Conservation (phyloP, 2,329 filamentous ascomycete species). For the Aulographum hederae region DNA sequence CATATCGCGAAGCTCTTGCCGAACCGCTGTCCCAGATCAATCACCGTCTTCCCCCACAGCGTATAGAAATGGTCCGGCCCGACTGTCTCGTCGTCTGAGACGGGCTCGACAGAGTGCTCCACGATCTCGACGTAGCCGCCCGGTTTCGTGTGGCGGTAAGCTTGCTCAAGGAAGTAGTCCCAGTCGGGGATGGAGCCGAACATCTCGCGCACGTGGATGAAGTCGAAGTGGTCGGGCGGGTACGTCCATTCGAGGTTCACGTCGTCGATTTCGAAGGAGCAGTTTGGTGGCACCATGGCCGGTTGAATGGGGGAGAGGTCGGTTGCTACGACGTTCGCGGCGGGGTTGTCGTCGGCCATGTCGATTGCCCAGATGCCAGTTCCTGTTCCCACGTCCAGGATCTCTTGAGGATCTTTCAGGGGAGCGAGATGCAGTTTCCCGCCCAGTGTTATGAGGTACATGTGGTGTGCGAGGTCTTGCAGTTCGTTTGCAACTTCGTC, state of each 20-base stretch:
- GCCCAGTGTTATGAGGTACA: conserved; percentile 17
- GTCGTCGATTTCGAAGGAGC: conserved; percentile 29
- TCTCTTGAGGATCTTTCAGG: conserved; percentile 7
- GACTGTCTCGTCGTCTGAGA: conserved; percentile 22
- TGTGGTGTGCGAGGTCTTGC: conserved; percentile 25
- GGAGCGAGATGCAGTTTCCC: conserved; percentile 14
- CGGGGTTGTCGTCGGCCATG: conserved; percentile 11
- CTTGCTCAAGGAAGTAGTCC: conserved; percentile 21
- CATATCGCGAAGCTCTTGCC: conserved; percentile 19
- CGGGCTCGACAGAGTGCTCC: conserved; percentile 21
- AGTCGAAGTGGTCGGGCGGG: conserved; percentile 19
- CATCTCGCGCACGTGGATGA: conserved; percentile 27
- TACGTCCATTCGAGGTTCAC: conserved; percentile 23
- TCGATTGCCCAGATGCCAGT: conserved; percentile 22
- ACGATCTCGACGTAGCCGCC: conserved; percentile 25
- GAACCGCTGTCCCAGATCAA: conserved; percentile 17
- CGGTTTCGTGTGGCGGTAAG: conserved; percentile 15
- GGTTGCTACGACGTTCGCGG: conserved; percentile 24
- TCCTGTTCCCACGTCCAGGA: conserved; percentile 31
- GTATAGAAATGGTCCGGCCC: conserved; percentile 14
- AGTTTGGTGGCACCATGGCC: conserved; percentile 26
- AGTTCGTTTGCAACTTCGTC: conserved; percentile 24
- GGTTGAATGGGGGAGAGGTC: conserved; percentile 33
- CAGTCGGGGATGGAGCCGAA: conserved; percentile 28
- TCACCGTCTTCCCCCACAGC: conserved; percentile 15